phyloP scores from a whole-genome alignment of 352 stramenopile genomes.

The Phytophthora pisi region DNA sequence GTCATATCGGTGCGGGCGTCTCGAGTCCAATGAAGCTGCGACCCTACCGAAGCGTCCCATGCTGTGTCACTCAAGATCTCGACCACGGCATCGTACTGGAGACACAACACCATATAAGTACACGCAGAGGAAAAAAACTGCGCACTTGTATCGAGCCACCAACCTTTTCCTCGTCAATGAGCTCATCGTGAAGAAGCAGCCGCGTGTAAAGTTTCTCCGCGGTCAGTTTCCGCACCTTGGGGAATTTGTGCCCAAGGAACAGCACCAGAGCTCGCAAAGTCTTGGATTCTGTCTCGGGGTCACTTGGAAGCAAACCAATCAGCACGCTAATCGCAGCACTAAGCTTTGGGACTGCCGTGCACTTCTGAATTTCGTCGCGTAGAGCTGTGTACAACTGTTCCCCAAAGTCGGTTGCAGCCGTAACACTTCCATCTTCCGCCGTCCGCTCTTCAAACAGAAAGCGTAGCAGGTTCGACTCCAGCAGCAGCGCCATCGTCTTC shows the following conservation, averaged over 20 bases:
- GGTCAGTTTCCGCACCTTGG: constrained; percentile 82
- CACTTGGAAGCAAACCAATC: constrained; percentile 71
- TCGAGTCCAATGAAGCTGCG: background rate
- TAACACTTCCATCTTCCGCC: constrained; percentile 26
- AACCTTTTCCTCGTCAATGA: constrained; percentile 72
- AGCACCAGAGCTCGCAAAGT: constrained; percentile 72
- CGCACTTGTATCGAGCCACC: background rate
- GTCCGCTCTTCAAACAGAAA: constrained; percentile 61
- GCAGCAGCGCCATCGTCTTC: constrained; percentile 83
- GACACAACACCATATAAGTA: constrained; percentile 8
- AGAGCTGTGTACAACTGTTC: constrained; percentile 64
- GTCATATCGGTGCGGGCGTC: background rate
- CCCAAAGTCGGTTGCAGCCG: constrained; percentile 53
- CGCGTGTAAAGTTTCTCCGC: constrained; percentile 87
- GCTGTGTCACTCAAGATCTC: constrained; percentile 80
- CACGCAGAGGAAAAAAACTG: background rate
- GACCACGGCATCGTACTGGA: constrained; percentile 72
- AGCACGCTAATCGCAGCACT: constrained; percentile 72
- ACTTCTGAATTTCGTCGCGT: constrained; percentile 72
- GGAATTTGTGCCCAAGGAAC: constrained; percentile 86
- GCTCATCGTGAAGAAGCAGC: constrained; percentile 75
- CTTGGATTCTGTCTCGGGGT: constrained; percentile 56
- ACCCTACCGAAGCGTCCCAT: constrained; percentile 77
- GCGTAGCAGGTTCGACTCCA: constrained; percentile 63
- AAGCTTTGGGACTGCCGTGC: constrained; percentile 68